Conservation (phyloP, 495 filamentous ascomycete species). For the Penicillium waksmanii region DNA sequence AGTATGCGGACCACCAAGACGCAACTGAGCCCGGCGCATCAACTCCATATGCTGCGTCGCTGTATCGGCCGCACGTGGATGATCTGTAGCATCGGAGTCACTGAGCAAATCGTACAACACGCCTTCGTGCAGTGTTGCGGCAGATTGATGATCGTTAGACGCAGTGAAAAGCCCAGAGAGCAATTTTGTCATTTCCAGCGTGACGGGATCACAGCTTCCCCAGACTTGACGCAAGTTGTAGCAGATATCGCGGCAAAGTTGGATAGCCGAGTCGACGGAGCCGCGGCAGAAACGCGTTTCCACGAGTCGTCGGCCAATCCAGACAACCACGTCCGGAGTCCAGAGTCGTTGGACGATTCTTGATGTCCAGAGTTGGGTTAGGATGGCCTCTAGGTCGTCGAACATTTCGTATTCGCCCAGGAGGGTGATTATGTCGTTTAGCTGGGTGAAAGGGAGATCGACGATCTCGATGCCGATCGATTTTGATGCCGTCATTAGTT, state of each 20-base stretch:
- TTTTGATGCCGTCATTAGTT: slow-evolving; percentile 54
- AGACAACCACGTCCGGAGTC: slow-evolving; percentile 55
- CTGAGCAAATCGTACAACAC: slow-evolving; percentile 53
- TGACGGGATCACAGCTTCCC: slow-evolving; percentile 56
- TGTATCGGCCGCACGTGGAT: slow-evolving; percentile 36
- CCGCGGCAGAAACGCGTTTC: slow-evolving; percentile 58
- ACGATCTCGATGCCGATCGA: slow-evolving; percentile 56
- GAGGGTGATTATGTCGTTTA: slow-evolving; percentile 58
- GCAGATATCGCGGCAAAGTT: slow-evolving; percentile 61
- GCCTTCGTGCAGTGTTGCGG: slow-evolving; percentile 57
- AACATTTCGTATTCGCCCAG: slow-evolving; percentile 64
- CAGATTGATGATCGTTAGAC: slow-evolving; percentile 52
- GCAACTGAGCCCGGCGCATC: slow-evolving; percentile 49
- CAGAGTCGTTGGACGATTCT: slow-evolving; percentile 63
- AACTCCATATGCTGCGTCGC: slow-evolving; percentile 54
- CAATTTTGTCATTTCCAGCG: slow-evolving; percentile 58
- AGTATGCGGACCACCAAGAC: slow-evolving; percentile 29
- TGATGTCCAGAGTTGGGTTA: slow-evolving; percentile 63
- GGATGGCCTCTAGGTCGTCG: slow-evolving; percentile 59
- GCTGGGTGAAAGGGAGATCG: slow-evolving; percentile 52
- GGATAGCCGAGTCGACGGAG: slow-evolving; percentile 48
- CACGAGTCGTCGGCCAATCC: slow-evolving; percentile 60
- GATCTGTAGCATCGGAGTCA: slow-evolving; percentile 44
- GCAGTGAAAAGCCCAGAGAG: slow-evolving; percentile 58
- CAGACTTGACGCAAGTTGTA: slow-evolving; percentile 66